Conservation (phyloP, 306 rosid species). For the Calophaca sinica region DNA sequence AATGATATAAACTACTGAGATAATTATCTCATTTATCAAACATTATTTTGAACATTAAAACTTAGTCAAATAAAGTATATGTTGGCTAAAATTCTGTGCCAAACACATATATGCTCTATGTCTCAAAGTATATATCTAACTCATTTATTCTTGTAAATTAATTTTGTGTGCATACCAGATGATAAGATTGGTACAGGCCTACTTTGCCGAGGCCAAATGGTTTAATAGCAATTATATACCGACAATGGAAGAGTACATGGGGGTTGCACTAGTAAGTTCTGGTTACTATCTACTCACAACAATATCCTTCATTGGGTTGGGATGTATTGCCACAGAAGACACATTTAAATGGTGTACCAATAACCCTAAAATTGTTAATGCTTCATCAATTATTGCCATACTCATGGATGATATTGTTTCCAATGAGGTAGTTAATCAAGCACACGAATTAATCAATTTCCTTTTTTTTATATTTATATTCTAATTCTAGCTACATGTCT, state of each 20-base stretch:
- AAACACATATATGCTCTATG: too few species aligned
- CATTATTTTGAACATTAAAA: too few species aligned
- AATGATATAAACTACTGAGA: too few species aligned
- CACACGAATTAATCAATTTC: neutral
- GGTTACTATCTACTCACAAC: neutral
- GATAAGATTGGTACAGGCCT: neutral
- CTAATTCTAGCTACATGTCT: neutral
- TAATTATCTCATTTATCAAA: too few species aligned
- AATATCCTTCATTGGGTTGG: slow-evolving; percentile 12
- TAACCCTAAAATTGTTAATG: slow-evolving; percentile 20
- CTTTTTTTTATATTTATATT: neutral
- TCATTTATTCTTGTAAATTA: neutral
- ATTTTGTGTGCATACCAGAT: neutral
- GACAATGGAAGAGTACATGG: slow-evolving; percentile 23
- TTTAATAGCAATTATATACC: neutral
- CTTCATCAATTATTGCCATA: neutral
- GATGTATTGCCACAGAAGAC: slow-evolving; percentile 11
- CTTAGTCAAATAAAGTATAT: too few species aligned
- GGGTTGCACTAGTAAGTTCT: neutral
- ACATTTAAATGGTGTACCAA: neutral
- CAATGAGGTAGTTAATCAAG: neutral
- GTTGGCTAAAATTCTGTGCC: too few species aligned
- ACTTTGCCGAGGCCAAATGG: slow-evolving; percentile 28
- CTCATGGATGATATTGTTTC: slow-evolving; percentile 24
- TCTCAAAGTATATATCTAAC: too few species aligned